These are phyloP conservation scores for Podaxis sp. DNA, from an alignment of 768 basidiomycete genomes.

Conservation along the genomic window DNA sequence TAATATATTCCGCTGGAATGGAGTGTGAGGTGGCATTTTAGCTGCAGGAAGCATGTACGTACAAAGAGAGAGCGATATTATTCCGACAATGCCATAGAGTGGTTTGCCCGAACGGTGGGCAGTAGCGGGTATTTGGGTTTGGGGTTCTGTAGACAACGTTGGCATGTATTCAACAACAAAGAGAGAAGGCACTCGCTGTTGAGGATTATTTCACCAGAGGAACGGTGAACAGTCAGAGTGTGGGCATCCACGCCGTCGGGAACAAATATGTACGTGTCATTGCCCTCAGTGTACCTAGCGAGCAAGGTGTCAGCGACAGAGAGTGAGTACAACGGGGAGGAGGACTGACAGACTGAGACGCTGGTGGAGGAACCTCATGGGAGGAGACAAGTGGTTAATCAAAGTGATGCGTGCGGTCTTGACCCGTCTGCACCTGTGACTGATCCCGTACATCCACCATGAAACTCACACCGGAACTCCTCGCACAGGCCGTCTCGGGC, in stretches of 20 bases:
- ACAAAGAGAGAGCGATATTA: conserved; percentile 79
- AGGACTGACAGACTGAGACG: conserved; percentile 65
- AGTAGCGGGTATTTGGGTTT: conserved; percentile 48
- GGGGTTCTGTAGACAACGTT: conserved; percentile 40
- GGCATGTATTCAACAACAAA: conserved; percentile 7
- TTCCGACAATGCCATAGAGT: conserved; percentile 74
- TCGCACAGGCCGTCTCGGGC: conserved; percentile 75
- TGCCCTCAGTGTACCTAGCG: conserved; percentile 61
- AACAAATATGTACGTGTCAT: conserved; percentile 78
- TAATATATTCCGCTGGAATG: conserved; percentile 85
- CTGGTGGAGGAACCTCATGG: conserved; percentile 71
- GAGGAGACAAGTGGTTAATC: conserved; percentile 18
- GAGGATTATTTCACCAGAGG: conserved; percentile 72
- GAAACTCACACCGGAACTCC: conserved; percentile 94
- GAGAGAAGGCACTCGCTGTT: conserved; percentile 46
- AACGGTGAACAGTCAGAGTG: conserved; percentile 68
- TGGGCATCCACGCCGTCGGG: conserved; percentile 61
- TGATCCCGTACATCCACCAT: conserved; percentile 39
- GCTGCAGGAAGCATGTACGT: conserved; percentile 25
- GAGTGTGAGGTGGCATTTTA: neutral
- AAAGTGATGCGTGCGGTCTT: conserved; percentile 37
- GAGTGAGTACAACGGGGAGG: neutral
- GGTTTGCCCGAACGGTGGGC: conserved; percentile 61
- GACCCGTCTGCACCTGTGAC: conserved; percentile 11
- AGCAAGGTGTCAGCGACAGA: conserved; percentile 17